Evolutionary conservation across 805 yeast species (phyloP).

Genomic region (Dipodascus albidus): DNA sequence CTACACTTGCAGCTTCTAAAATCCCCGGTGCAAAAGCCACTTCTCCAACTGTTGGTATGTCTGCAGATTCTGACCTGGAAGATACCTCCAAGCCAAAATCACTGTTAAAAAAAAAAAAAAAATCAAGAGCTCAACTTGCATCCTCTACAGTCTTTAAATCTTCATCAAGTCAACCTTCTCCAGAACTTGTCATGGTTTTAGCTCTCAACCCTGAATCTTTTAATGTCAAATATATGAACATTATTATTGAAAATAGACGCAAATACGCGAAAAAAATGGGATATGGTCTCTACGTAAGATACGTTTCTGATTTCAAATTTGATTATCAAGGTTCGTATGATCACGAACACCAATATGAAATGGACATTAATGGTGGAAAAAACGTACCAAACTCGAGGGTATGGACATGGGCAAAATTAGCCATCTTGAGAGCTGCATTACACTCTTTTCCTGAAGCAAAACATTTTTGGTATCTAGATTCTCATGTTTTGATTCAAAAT

Average conservation of each 20-base stretch:
- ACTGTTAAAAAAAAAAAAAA: background rate
- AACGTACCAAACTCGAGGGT: background rate
- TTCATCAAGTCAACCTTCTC: background rate
- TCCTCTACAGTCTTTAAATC: background rate
- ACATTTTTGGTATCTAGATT: conserved; percentile 79
- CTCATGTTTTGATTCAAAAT: conserved; percentile 63
- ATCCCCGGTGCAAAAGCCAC: too few species aligned
- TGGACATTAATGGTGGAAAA: background rate
- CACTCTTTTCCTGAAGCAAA: conserved; percentile 85
- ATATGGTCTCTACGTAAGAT: conserved; percentile 76
- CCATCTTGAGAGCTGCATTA: conserved; percentile 76
- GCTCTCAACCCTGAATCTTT: background rate
- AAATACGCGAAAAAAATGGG: conserved; percentile 76
- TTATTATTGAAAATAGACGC: conserved; percentile 74
- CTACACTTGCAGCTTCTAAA: too few species aligned
- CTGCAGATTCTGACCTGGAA: background rate
- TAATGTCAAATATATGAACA: conserved; percentile 24
- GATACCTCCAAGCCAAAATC: background rate
- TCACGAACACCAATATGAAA: background rate
- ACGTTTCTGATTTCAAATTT: conserved; percentile 62
- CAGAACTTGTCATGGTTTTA: background rate
- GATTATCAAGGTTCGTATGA: conserved; percentile 9
- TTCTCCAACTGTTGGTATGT: background rate
- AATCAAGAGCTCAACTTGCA: background rate
- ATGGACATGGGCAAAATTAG: conserved; percentile 50